A percentile compares a stretch with the other conserved stretches of the same genome.
Conservation (phyloP, 78 protist species). For the Cavenderia fasciculata region DNA sequence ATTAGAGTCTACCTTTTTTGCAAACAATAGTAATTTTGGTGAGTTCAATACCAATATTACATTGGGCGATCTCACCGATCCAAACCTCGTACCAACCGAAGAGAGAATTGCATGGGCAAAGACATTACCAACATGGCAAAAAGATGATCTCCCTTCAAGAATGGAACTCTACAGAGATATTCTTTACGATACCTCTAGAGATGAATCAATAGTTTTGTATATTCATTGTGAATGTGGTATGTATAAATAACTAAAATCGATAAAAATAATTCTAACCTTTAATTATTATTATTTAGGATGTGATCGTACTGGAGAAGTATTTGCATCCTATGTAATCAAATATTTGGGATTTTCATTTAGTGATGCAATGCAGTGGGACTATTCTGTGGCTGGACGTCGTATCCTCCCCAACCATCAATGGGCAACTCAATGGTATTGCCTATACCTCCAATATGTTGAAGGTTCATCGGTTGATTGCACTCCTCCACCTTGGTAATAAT, state of each 20-base stretch:
- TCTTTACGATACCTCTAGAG: background rate
- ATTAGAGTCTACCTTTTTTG: constrained; percentile 44
- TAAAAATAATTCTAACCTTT: no score
- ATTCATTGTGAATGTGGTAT: constrained; percentile 74
- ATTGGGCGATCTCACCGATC: constrained; percentile 46
- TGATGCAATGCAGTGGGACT: constrained; percentile 57
- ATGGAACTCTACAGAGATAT: constrained; percentile 21
- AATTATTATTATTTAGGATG: no score
- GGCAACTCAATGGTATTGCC: constrained; percentile 50
- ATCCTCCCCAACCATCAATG: constrained; percentile 39
- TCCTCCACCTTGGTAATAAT: no score
- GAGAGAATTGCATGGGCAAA: background rate
- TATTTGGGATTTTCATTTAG: constrained; percentile 11
- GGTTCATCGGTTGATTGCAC: constrained; percentile 15
- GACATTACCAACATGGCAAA: constrained; percentile 27
- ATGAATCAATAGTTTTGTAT: constrained; percentile 29
- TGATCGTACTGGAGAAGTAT: constrained; percentile 68
- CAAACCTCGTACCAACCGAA: background rate
- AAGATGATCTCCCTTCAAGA: constrained; percentile 45
- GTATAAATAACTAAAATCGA: no score
- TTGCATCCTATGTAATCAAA: constrained; percentile 60
- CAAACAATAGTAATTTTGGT: constrained; percentile 33
- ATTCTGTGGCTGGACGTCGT: constrained; percentile 23
- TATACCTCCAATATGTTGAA: constrained; percentile 13
- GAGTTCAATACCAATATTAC: constrained; percentile 35